These are phyloP conservation scores for Suillus bovinus DNA, from an alignment of 768 basidiomycete genomes.

Conservation along the genomic window DNA sequence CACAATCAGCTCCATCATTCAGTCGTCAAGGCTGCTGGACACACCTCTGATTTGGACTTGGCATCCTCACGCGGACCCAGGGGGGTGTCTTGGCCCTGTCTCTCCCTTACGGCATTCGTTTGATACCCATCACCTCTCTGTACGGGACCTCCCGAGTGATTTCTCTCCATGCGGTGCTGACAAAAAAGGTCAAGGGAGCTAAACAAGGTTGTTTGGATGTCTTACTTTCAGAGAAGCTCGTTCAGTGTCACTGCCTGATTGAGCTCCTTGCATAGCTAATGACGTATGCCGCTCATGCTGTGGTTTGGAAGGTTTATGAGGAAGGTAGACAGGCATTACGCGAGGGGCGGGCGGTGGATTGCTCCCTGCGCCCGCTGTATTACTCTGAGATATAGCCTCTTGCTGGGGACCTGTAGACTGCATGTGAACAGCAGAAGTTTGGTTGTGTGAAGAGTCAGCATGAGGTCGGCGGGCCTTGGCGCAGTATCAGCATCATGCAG, in stretches of 20 bases:
- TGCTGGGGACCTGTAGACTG: slow-evolving; percentile 22
- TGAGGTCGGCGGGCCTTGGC: slow-evolving; percentile 31
- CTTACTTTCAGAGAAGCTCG: slow-evolving; percentile 27
- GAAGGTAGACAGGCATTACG: slow-evolving; percentile 38
- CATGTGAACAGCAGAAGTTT: slow-evolving; percentile 22
- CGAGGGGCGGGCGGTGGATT: slow-evolving; percentile 35
- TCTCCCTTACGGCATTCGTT: slow-evolving; percentile 27
- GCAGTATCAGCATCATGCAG: slow-evolving; percentile 12
- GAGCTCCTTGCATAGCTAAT: slow-evolving; percentile 28
- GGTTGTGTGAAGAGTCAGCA: slow-evolving; percentile 32
- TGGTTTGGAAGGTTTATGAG: slow-evolving; percentile 31
- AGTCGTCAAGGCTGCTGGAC: slow-evolving; percentile 2
- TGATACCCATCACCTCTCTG: slow-evolving; percentile 30
- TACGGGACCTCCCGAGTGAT: slow-evolving; percentile 30
- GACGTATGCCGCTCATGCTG: slow-evolving; percentile 29
- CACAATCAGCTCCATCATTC: background rate
- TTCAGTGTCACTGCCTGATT: slow-evolving; percentile 35
- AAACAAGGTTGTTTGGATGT: slow-evolving; percentile 16
- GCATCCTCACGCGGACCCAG: slow-evolving; percentile 26
- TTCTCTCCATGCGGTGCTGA: slow-evolving; percentile 35
- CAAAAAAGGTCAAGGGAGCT: slow-evolving; percentile 2
- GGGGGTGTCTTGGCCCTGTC: slow-evolving; percentile 24
- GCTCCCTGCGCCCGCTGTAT: slow-evolving; percentile 28
- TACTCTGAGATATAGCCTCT: slow-evolving; percentile 12
- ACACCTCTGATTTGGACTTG: slow-evolving; percentile 28